Evolutionary conservation across 805 yeast genomes (phyloP), one percentile per base, ranked within the genome.

Genomic region (Candida wancherniae): DNA sequence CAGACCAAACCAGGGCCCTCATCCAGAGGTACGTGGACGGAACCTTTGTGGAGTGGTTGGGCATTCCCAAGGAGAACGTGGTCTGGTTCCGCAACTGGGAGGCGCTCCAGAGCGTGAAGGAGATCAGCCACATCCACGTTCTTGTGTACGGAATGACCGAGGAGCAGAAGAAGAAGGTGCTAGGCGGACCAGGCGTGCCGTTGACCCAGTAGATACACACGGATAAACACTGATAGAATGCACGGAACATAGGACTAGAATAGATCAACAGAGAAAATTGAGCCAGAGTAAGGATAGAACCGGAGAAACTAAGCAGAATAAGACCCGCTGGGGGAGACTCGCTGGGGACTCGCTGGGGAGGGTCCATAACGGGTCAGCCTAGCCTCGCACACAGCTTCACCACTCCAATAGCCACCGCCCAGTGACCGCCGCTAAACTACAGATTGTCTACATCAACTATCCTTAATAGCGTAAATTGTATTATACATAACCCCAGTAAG

Each of bases 41-140:
- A 29, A 77, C 80, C 4, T 71, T 81, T 35, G 57, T 66, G n/a
- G 53, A 63, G 17, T 57, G 58, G 19, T 55, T 74, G 22, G 69
- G 66, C 7, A 49, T 63, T 10, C 46, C 55, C 6, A 46, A 61
- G 16, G 58, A 65, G 4, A 56, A 71, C 22, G 45, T 71, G 25
- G 50, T 65, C 2, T 82, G 90, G 90, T 83, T 82, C 53, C 69
- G 81, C 42, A 83, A 83, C 50, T 81, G 83, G 74, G 71, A 79
- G 6, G 64, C 70, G 5, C 52, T 83, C 23, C 92, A 83, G 50
- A 79, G 86, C 50, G 79, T 83, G 5, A 69, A 63, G 41, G 65
- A 73, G 18, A 60, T 82, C 20, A 79, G 86, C 15, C 92, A 82
- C 49, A 58, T 81, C n/a, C 92, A 82, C 53, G 72, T 81, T 2